phyloP scores from a whole-genome alignment of 1,139 yeast species.

The Ogataea hybrid region DNA sequence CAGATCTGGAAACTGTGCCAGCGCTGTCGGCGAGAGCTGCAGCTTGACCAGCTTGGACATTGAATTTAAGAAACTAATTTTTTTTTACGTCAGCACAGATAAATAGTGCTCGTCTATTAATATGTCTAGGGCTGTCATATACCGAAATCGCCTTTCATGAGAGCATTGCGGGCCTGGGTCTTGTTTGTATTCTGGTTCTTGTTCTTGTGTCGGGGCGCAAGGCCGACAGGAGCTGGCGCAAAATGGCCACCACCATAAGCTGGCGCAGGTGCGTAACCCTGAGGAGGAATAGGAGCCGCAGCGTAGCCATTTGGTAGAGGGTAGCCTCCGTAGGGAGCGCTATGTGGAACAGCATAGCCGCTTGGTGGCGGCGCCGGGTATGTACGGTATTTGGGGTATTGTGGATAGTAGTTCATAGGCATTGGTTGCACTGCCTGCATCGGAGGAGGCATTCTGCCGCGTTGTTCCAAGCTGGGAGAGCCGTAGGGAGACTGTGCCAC shows the following conservation, averaged over 20 bases:
- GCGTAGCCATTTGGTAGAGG: background rate
- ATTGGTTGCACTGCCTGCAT: conserved; percentile 1
- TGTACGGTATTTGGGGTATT: conserved; percentile 2
- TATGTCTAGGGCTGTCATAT: conserved; percentile 17
- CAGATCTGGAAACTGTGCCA: conserved; percentile 20
- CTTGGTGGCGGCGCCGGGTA: background rate
- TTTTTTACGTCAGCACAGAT: background rate
- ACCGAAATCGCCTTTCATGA: conserved; percentile 33
- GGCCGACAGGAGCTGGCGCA: background rate
- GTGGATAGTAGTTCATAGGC: background rate
- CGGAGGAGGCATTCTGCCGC: conserved; percentile 1
- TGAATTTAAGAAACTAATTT: background rate
- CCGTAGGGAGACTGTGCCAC: conserved; percentile 6
- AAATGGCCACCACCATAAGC: background rate
- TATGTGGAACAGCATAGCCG: background rate
- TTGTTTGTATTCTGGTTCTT: conserved; percentile 17
- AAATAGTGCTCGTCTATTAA: background rate
- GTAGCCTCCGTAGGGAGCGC: background rate
- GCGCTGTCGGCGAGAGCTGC: conserved; percentile 13
- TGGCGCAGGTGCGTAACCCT: background rate
- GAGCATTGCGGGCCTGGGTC: conserved; percentile 31
- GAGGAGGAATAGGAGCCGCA: background rate
- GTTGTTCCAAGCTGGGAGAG: conserved; percentile 3
- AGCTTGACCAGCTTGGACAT: conserved; percentile 18
- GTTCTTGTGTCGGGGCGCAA: conserved; percentile 6